Evolutionary conservation across 345 rosid genomes (phyloP).

Genomic region (Arabidopsis suecica): DNA sequence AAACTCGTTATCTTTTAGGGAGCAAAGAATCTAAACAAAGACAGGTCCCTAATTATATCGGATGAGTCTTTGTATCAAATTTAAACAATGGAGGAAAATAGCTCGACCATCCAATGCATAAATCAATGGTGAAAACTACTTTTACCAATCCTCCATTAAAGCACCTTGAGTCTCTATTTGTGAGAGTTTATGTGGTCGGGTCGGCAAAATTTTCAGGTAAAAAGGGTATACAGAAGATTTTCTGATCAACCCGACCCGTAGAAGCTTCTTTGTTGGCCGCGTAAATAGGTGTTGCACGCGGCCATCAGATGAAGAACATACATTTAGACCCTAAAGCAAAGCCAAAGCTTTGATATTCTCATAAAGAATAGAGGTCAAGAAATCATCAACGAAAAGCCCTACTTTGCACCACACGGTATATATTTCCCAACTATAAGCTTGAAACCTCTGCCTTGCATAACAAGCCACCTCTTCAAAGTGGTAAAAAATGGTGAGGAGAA

Average conservation of each 20-base stretch:
- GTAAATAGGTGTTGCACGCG: constrained; percentile 44
- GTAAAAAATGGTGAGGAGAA: constrained; percentile 41
- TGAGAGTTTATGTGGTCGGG: constrained; percentile 47
- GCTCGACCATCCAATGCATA: constrained; percentile 37
- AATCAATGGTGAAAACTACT: constrained; percentile 41
- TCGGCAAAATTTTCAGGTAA: constrained; percentile 36
- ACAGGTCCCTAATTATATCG: constrained; percentile 33
- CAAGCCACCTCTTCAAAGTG: neutral
- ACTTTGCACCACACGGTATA: constrained; percentile 9
- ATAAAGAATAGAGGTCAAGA: constrained; percentile 12
- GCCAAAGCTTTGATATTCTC: constrained; percentile 35
- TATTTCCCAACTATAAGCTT: neutral
- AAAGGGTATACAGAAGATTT: constrained; percentile 19
- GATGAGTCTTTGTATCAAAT: constrained; percentile 39
- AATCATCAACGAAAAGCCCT: constrained; percentile 7
- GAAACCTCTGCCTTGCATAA: neutral
- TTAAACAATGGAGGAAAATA: constrained; percentile 47
- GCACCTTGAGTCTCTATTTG: constrained; percentile 37
- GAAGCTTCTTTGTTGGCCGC: constrained; percentile 51
- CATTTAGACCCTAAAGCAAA: constrained; percentile 36
- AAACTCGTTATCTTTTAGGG: constrained; percentile 26
- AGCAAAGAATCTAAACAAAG: constrained; percentile 44
- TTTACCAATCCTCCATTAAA: constrained; percentile 44
- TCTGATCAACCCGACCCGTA: constrained; percentile 42
- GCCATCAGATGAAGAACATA: constrained; percentile 43